phyloP scores from a whole-genome alignment of 2,329 filamentous ascomycete genomes.

The Basipetospora chlamydospora region DNA sequence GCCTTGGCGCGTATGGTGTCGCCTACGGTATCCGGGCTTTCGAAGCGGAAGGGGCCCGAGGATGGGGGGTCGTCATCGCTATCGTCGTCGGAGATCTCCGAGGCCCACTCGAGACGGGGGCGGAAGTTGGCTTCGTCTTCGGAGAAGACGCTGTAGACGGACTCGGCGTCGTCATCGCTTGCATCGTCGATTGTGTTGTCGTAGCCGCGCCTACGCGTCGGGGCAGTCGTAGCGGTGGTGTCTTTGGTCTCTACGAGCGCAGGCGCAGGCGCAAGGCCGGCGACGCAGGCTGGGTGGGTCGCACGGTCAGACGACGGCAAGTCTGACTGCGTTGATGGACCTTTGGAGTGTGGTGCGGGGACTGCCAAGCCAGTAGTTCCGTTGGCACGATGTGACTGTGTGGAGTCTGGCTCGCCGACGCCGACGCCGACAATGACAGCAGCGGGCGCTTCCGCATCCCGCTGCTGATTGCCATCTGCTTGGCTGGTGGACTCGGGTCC shows the following conservation, averaged over 20 bases:
- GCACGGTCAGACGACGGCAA: too few species aligned
- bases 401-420: background rate
- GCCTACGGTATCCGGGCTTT: slow-evolving; percentile 32
- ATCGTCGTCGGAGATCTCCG: slow-evolving; percentile 30
- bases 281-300: background rate
- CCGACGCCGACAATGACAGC: background rate
- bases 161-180: slow-evolving; percentile 29
- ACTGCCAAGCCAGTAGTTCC: slow-evolving; percentile 1
- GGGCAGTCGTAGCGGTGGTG: background rate
- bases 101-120: slow-evolving; percentile 40
- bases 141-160: slow-evolving; percentile 42
- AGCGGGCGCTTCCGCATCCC: background rate
- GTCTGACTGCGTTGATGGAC: background rate
- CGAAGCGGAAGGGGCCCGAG: slow-evolving; percentile 34
- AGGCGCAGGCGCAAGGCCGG: background rate
- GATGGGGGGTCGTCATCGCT: slow-evolving; percentile 29
- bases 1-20: slow-evolving; percentile 24
- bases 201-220: background rate
- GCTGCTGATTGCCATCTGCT: background rate
- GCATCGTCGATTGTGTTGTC: slow-evolving; percentile 13
- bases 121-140: slow-evolving; percentile 37
- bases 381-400: background rate
- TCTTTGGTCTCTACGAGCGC: too few species aligned
- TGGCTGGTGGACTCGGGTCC: background rate
- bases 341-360: background rate